phyloP scores from a whole-genome alignment of 2,329 filamentous ascomycete species.

The Colletotrichum tanaceti region DNA sequence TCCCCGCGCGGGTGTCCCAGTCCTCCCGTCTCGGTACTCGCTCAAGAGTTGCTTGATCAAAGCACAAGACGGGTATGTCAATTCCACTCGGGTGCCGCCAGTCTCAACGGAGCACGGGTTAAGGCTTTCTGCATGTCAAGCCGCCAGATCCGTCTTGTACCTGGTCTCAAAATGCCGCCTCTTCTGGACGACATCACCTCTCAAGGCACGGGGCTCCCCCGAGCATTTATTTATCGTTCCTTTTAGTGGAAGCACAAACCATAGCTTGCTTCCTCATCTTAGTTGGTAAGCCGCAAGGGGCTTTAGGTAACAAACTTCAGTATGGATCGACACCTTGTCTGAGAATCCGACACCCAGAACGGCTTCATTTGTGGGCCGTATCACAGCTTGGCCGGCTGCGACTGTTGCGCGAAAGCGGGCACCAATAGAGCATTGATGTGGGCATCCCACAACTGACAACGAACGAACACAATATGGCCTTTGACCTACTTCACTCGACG shows the following conservation, averaged over 20 bases:
- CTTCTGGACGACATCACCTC: neutral
- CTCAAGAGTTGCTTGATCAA: neutral
- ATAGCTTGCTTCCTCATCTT: neutral
- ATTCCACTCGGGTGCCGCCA: neutral
- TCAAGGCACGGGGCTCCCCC: neutral
- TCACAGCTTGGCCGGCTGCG: neutral
- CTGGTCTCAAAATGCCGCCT: neutral
- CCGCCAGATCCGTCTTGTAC: neutral
- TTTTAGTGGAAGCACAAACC: neutral
- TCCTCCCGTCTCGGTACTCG: neutral
- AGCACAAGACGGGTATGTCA: neutral
- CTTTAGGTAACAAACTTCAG: neutral
- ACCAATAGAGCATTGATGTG: neutral
- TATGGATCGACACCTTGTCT: neutral
- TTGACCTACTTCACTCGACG: neutral
- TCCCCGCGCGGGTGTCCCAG: conserved; percentile 5
- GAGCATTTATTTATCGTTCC: neutral
- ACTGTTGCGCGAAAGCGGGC: neutral
- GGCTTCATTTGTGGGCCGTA: neutral
- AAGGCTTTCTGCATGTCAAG: neutral
- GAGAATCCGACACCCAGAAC: neutral
- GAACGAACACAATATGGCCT: neutral
- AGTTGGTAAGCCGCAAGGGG: neutral
- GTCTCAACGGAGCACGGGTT: neutral
- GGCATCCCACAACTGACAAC: neutral